These are phyloP conservation scores for Xylaria sp. DNA, from an alignment of 2,329 filamentous ascomycete genomes.

Conservation along the genomic window DNA sequence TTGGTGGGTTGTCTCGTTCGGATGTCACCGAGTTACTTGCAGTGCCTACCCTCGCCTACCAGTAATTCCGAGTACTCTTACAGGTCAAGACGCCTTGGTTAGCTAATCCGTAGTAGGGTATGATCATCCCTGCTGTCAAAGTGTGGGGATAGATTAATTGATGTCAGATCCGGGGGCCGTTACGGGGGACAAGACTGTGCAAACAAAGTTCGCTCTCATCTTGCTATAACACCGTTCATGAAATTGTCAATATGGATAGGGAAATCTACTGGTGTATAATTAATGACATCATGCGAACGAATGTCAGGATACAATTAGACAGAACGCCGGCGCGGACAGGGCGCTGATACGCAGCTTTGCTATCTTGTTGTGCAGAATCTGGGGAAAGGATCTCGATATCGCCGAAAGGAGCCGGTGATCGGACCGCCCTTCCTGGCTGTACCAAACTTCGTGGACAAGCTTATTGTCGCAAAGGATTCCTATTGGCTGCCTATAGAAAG, in stretches of 20 bases:
- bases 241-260: conserved; percentile 4
- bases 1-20: conserved; percentile 18
- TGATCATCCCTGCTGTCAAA: conserved; percentile 14
- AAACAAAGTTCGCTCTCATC: not conserved
- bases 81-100: not conserved
- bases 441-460: conserved; percentile 22
- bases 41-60: not conserved
- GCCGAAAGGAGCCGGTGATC: conserved; percentile 35
- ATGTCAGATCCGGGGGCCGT: conserved; percentile 7
- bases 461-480: conserved; percentile 32
- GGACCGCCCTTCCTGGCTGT: conserved; percentile 35
- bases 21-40: conserved; percentile 24
- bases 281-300: conserved; percentile 27
- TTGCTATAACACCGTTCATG: not conserved
- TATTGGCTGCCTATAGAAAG: conserved; percentile 27
- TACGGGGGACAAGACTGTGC: not conserved
- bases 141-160: conserved; percentile 25
- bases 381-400: conserved; percentile 27
- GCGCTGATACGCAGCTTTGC: not conserved
- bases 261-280: conserved; percentile 2
- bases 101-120: conserved; percentile 12
- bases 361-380: conserved; percentile 12
- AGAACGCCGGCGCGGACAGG: no score
- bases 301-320: not conserved
- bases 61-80: not conserved